Conservation (phyloP, 164 flowering plant species). For the Pachysandra terminalis region DNA sequence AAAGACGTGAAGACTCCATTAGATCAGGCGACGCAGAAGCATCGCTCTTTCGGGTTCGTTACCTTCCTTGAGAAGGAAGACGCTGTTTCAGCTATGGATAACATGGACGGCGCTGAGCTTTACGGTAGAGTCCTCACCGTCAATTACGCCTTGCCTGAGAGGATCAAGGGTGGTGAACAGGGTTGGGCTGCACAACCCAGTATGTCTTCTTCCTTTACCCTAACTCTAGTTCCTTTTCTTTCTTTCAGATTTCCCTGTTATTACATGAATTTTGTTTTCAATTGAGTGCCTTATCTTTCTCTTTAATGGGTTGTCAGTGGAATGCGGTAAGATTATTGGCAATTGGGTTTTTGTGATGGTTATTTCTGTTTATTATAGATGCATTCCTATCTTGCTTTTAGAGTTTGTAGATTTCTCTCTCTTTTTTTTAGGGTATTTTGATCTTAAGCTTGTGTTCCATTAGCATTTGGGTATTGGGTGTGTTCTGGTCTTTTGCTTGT, state of each 20-base stretch:
- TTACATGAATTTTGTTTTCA: background rate
- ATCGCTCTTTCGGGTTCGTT: conserved; percentile 94
- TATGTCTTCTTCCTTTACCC: conserved; percentile 32
- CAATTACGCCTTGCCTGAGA: conserved; percentile 90
- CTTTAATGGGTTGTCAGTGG: background rate
- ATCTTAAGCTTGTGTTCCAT: too few species aligned
- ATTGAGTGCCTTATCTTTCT: too few species aligned
- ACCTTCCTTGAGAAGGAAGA: conserved; percentile 90
- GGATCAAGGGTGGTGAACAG: conserved; percentile 98
- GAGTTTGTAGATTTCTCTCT: background rate
- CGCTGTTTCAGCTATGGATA: conserved; percentile 93
- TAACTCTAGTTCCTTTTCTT: conserved; percentile 5
- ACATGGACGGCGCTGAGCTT: conserved; percentile 93
- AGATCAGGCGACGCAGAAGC: conserved; percentile 95
- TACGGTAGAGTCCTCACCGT: conserved; percentile 94
- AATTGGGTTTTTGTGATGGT: too few species aligned
- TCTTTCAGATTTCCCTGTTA: background rate
- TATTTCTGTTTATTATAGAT: background rate
- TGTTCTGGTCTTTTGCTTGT: too few species aligned
- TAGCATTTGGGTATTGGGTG: too few species aligned
- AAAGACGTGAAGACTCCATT: conserved; percentile 96
- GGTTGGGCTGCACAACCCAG: conserved; percentile 99
- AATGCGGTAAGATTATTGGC: background rate
- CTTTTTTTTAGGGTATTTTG: too few species aligned
- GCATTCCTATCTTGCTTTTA: background rate